Base-by-base conservation (phyloP, 768 basidiomycete genomes). In the Tricholoma saponaceum region DNA sequence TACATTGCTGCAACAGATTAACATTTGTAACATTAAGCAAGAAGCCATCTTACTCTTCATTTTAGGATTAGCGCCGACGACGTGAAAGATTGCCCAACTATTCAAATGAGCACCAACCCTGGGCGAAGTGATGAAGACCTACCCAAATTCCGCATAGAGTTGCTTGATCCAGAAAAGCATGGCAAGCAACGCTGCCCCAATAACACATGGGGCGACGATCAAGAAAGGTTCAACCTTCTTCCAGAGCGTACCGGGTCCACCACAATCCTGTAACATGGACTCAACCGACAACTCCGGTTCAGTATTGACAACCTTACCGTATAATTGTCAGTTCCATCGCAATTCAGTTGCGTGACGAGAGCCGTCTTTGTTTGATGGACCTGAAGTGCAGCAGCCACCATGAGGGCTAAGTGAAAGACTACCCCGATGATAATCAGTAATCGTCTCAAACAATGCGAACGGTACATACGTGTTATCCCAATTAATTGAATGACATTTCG, bases 21-120 rank as follows among this genome's bases (percentile, higher is more conserved):
- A 44, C 28, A 41, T 23, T 3, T 47, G 50, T n/a, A 43, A 54
- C 8, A 55, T 14, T 4, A 2, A 20, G 20, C 25, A 14, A 44
- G 20, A 22, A 60, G 18, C 49, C n/a, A 46, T 63, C 84, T 57
- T 60, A 91, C 92, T 81, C 73, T 92, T 93, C 83, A 90, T 85
- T 63, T 79, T 87, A 9, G 89, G 88, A 63, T 92, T 90, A 33
- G 92, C 92, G 30, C 90, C 91, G 20, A 93, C 90, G 33, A 90
- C 84, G 66, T 92, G 92, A 76, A 94, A 94, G 66, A 94, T 89
- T 39, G 89, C 90, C 92, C 92, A 94, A 44, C 91, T 92, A 60
- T 13, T 23, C 43, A 53, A 30, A 58, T 56, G 18, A 67, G 59
- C n/a, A 56, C 23, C n/a, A 25, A 44, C 33, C 18, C 22, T 9